Evolutionary conservation across 192 early-diverging fungal species (phyloP), one percentile per base, ranked within the genome.

Genomic region (Coemansia sp.): DNA sequence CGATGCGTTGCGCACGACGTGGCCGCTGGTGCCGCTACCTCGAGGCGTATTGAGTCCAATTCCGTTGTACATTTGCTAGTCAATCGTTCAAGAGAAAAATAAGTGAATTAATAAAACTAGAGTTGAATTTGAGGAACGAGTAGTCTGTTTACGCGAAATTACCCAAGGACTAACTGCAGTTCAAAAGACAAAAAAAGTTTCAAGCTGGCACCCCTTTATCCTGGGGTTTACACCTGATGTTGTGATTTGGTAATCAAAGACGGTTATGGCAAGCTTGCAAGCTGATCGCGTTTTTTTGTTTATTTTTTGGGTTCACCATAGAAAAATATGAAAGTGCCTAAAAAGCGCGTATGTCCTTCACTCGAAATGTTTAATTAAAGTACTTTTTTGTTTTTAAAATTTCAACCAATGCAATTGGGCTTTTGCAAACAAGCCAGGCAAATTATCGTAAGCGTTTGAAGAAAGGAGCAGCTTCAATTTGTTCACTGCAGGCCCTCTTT

Each of bases 11-110:
- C 92, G 89, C 48, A 94, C 92, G 7, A 99, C 92, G 75, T 95
- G 95, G 57, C 97, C 97, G 71, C 97, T 99, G 7, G 97, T 99
- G 36, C 97, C 97, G 52, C 84, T 91, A 16, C 92, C 92, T 55
- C 92, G 88, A 20, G 91, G 84, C 5, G 92, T 92, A 20, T 84
- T 74, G 12, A 93, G 85, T 20, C 92, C 92, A 50, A 93, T 91
- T 66, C 91, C 91, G 83, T 92, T 92, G 60, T 92, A 92, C 87
- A 88, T 89, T 50, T 48, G 18, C 29, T 14, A 54, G 20, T 7
- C 12, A 54, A 6, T 10, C 8, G 51, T 54, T 7, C 42, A 45
- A 45, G 42, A 45, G 16, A 45, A 7, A 11, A 45, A 45, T 11
- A 45, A 11, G 42, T 45, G 16, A 16, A 45, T 11, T 45, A 16